These are phyloP conservation scores for Xylaria scruposa DNA, from an alignment of 495 filamentous ascomycete species.

Conservation along the genomic window DNA sequence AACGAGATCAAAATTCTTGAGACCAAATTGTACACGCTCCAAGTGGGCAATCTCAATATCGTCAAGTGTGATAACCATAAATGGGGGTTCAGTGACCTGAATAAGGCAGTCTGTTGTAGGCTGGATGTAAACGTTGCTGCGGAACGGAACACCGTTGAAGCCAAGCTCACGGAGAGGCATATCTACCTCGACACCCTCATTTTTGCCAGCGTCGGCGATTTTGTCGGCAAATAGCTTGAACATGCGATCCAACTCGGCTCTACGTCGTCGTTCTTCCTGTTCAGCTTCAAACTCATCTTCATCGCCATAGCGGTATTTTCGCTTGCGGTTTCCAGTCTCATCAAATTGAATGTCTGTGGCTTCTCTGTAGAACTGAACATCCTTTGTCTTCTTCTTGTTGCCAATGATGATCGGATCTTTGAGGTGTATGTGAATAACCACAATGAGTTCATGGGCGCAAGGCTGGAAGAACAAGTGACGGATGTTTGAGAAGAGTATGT, in stretches of 20 bases:
- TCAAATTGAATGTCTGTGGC: constrained; percentile 99
- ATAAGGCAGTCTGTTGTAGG: constrained; percentile 98
- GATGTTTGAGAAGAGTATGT: constrained; percentile 97
- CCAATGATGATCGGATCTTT: constrained; percentile 98
- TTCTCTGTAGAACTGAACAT: constrained; percentile 98
- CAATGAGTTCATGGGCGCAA: constrained; percentile 92
- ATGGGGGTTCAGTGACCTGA: constrained; percentile 95
- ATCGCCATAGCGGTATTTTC: constrained; percentile 97
- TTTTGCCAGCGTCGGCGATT: constrained; percentile 89
- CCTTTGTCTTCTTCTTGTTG: constrained; percentile 95
- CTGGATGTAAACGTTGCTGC: constrained; percentile 92
- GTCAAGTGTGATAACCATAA: constrained; percentile 90
- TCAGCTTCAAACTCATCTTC: constrained; percentile 99
- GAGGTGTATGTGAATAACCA: constrained; percentile 96
- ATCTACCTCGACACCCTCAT: constrained; percentile 84
- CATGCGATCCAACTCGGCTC: constrained; percentile 89
- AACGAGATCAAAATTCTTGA: constrained; percentile 99
- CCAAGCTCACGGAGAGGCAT: constrained; percentile 96
- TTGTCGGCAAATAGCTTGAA: constrained; percentile 99
- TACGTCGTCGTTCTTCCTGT: constrained; percentile 90
- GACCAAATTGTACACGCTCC: constrained; percentile 95
- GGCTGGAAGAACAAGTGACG: constrained; percentile 99
- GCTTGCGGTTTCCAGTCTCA: constrained; percentile 96
- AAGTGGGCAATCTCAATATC: constrained; percentile 97
- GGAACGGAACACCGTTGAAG: constrained; percentile 94